Evolutionary conservation across 192 early-diverging fungal species (phyloP).

Genomic region (Ambispora gerdemannii): DNA sequence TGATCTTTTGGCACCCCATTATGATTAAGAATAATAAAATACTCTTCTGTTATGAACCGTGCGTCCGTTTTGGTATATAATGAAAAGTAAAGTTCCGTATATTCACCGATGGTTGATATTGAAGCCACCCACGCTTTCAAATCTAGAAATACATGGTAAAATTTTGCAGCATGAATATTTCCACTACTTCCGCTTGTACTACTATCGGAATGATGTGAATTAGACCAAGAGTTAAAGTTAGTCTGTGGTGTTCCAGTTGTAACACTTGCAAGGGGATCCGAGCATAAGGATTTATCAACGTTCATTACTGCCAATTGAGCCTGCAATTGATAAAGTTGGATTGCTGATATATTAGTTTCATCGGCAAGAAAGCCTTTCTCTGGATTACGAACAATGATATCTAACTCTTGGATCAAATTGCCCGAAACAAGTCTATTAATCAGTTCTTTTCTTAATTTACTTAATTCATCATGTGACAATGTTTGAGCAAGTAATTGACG

Average conservation of each 20-base stretch:
- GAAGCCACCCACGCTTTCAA: slow-evolving; percentile 52
- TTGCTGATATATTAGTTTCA: slow-evolving; percentile 52
- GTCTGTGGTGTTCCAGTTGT: neutral
- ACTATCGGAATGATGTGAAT: neutral
- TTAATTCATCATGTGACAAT: slow-evolving; percentile 57
- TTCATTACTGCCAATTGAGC: slow-evolving; percentile 29
- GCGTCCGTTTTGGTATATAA: slow-evolving; percentile 50
- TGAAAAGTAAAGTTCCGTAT: slow-evolving; percentile 57
- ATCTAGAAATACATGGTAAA: slow-evolving; percentile 57
- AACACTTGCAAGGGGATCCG: neutral
- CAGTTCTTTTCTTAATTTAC: slow-evolving; percentile 49
- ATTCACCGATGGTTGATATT: slow-evolving; percentile 60
- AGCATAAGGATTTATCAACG: slow-evolving; percentile 14
- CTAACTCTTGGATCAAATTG: slow-evolving; percentile 50
- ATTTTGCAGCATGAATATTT: slow-evolving; percentile 14
- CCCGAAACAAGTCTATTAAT: slow-evolving; percentile 54
- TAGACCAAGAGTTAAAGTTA: neutral
- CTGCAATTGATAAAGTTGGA: slow-evolving; percentile 54
- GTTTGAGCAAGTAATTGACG: slow-evolving; percentile 59
- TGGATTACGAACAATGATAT: slow-evolving; percentile 60
- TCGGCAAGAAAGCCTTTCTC: slow-evolving; percentile 56
- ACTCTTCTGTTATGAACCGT: slow-evolving; percentile 59
- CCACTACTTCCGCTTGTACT: neutral
- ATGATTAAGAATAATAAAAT: slow-evolving; percentile 51
- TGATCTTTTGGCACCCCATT: slow-evolving; percentile 53